Evolutionary conservation across 805 yeast species (phyloP).

Genomic region (Lachancea thermotolerans): DNA sequence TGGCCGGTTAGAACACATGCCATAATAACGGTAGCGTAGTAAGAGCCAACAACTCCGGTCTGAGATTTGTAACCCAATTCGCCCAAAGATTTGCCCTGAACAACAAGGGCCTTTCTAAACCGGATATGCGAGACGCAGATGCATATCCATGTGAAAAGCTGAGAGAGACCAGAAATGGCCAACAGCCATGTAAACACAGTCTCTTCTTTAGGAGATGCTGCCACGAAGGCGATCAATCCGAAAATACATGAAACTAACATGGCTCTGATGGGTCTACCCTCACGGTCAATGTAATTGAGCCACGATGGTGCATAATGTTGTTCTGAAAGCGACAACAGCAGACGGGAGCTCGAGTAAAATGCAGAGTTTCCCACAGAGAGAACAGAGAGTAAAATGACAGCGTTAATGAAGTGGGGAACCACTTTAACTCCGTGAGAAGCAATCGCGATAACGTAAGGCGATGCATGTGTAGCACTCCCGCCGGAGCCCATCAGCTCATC

Average conservation of each 20-base stretch:
- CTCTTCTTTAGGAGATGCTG: slow-evolving; percentile 52
- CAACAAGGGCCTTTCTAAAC: slow-evolving; percentile 51
- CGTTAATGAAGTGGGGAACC: slow-evolving; percentile 67
- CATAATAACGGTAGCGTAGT: slow-evolving; percentile 44
- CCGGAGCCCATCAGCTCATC: slow-evolving; percentile 38
- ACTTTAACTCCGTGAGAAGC: slow-evolving; percentile 53
- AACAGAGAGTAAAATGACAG: slow-evolving; percentile 63
- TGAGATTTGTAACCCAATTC: slow-evolving; percentile 51
- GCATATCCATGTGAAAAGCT: slow-evolving; percentile 55
- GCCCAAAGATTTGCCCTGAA: slow-evolving; percentile 43
- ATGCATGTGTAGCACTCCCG: slow-evolving; percentile 43
- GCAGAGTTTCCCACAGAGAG: slow-evolving; percentile 74
- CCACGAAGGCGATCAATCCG: slow-evolving; percentile 60
- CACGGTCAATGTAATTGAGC: slow-evolving; percentile 49
- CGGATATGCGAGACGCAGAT: slow-evolving; percentile 52
- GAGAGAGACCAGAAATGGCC: slow-evolving; percentile 55
- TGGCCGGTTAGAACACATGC: slow-evolving; percentile 48
- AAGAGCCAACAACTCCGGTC: slow-evolving; percentile 48
- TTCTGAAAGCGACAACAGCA: slow-evolving; percentile 62
- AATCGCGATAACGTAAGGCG: slow-evolving; percentile 66
- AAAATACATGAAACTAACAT: slow-evolving; percentile 44
- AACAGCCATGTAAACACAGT: slow-evolving; percentile 59
- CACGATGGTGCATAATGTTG: slow-evolving; percentile 60
- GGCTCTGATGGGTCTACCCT: slow-evolving; percentile 58
- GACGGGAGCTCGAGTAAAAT: slow-evolving; percentile 63